Evolutionary conservation across 768 basidiomycete genomes (phyloP).

Genomic region (Lyophyllum shimeji): DNA sequence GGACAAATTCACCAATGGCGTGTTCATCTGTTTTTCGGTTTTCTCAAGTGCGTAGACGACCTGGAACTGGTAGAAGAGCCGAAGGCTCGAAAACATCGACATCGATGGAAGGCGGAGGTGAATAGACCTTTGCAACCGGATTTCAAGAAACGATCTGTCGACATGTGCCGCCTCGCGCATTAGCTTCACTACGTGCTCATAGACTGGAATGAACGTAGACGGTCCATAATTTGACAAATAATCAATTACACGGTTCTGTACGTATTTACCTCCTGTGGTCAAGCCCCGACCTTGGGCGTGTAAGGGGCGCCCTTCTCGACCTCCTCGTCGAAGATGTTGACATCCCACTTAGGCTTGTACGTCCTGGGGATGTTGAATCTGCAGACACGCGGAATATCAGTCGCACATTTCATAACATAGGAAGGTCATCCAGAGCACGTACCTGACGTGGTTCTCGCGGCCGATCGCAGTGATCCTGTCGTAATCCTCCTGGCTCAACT

Average conservation of each 20-base stretch:
- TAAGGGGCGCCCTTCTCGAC: slow-evolving; percentile 46
- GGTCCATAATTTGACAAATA: slow-evolving; percentile 7
- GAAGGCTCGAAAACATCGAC: too few species aligned
- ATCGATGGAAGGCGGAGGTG: too few species aligned
- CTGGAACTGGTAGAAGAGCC: too few species aligned
- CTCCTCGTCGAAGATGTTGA: slow-evolving; percentile 69
- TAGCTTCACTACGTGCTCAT: not conserved
- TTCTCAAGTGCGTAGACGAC: too few species aligned
- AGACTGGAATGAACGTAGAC: not conserved
- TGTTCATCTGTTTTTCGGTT: too few species aligned
- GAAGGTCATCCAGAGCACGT: not conserved
- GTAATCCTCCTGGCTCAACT: slow-evolving; percentile 65
- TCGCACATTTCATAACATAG: not conserved
- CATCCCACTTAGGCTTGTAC: slow-evolving; percentile 65
- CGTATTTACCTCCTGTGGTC: not conserved
- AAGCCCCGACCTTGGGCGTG: slow-evolving; percentile 29
- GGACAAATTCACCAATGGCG: too few species aligned
- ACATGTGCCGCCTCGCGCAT: not conserved
- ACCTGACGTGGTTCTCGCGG: slow-evolving; percentile 44
- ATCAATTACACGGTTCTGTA: slow-evolving; percentile 7
- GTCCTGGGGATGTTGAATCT: slow-evolving; percentile 67
- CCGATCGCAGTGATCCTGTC: slow-evolving; percentile 56
- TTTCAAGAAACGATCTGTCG: not conserved
- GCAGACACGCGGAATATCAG: not conserved
- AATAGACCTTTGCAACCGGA: too few species aligned